Conservation (phyloP, 192 early-diverging fungal species). For the Paraglomus brasilianum region DNA sequence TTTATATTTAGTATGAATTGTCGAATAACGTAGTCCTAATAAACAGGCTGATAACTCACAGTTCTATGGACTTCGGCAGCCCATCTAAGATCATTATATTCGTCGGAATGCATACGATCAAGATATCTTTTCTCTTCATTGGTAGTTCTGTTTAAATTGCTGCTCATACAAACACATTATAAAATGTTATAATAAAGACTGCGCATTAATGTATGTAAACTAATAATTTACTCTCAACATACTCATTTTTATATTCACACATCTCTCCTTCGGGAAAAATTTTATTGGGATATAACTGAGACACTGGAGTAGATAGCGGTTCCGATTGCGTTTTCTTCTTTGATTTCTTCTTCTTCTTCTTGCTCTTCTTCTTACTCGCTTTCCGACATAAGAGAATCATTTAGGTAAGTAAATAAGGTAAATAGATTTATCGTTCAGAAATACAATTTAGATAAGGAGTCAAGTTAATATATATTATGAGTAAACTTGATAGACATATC, state of each 20-base stretch:
- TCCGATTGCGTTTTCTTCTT: conserved; percentile 52
- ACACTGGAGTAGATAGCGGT: conserved; percentile 72
- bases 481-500: too few species aligned
- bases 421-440: too few species aligned
- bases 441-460: not conserved
- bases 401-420: not conserved
- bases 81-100: conserved; percentile 79
- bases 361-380: not conserved
- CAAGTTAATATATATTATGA: not conserved
- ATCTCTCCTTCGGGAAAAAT: conserved; percentile 83
- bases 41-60: too few species aligned
- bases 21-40: not conserved
- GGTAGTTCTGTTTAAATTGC: conserved; percentile 85
- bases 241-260: conserved; percentile 85
- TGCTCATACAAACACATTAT: conserved; percentile 31
- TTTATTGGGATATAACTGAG: conserved; percentile 74
- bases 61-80: conserved; percentile 95
- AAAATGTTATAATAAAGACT: not conserved
- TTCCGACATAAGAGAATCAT: not conserved
- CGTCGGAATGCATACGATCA: conserved; percentile 70
- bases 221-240: conserved; percentile 24
- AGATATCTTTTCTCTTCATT: conserved; percentile 88
- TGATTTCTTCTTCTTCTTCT: conserved; percentile 13
- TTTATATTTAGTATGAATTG: too few species aligned
- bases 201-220: not conserved